phyloP scores from a whole-genome alignment of 2,329 filamentous ascomycete genomes.

The Sarocladiaceae sp. region DNA sequence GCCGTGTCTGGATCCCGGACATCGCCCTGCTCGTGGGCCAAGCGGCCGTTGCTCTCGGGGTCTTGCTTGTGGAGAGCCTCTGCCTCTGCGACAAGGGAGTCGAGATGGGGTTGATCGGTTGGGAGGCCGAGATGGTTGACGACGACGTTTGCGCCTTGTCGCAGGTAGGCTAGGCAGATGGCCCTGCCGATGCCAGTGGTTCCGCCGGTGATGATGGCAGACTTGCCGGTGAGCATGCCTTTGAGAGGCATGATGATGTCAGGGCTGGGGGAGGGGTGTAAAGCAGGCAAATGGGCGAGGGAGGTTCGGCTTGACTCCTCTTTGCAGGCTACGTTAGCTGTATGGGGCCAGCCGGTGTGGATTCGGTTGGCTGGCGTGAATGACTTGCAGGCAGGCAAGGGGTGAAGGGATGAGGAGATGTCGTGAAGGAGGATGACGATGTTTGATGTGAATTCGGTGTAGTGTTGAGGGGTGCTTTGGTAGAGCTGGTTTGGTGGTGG shows the following conservation, averaged over 20 bases:
- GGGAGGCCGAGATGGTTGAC: constrained; percentile 69
- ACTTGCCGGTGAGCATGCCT: constrained; percentile 63
- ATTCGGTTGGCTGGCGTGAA: no score
- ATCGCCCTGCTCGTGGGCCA: constrained; percentile 70
- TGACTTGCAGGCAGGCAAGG: no score
- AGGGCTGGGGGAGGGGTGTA: not conserved
- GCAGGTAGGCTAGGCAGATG: constrained; percentile 72
- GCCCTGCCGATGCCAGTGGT: constrained; percentile 82
- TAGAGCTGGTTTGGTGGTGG: no score
- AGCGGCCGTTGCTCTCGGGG: constrained; percentile 39
- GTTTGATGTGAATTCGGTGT: no score
- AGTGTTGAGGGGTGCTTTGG: no score
- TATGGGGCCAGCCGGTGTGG: no score
- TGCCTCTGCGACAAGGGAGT: constrained; percentile 47
- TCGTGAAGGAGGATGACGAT: not conserved
- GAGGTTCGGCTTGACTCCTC: no score
- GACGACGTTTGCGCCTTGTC: constrained; percentile 70
- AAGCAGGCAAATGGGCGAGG: no score
- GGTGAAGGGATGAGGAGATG: not conserved
- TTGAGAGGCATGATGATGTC: constrained; percentile 34
- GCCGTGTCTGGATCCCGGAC: constrained; percentile 70
- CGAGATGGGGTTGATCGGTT: constrained; percentile 44
- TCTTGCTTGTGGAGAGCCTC: constrained; percentile 36
- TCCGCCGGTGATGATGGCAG: constrained; percentile 80
- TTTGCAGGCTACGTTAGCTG: no score